Conservation (phyloP, 345 rosid species). For the Camelina neglecta region DNA sequence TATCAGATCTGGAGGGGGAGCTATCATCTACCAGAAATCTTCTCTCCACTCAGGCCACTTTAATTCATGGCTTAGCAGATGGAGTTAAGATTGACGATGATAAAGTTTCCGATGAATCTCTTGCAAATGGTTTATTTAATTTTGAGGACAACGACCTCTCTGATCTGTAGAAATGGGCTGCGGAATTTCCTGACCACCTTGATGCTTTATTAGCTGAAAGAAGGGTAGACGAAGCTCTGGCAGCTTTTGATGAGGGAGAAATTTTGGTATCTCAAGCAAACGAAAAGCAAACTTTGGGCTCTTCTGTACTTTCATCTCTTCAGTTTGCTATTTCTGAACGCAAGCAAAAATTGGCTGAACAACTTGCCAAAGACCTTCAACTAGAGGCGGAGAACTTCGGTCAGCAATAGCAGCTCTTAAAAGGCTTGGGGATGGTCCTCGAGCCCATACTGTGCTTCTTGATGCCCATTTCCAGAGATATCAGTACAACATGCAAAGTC, state of each 20-base stretch:
- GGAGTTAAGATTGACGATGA: conserved; percentile 75
- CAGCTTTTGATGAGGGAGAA: conserved; percentile 90
- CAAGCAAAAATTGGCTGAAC: conserved; percentile 90
- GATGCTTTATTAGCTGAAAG: conserved; percentile 97
- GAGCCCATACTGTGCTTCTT: conserved; percentile 92
- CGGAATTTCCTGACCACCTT: conserved; percentile 87
- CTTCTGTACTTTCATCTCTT: conserved; percentile 55
- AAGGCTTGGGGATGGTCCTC: conserved; percentile 95
- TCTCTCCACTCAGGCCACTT: conserved; percentile 90
- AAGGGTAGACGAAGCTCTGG: conserved; percentile 92
- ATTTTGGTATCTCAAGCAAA: conserved; percentile 65
- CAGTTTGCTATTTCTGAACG: conserved; percentile 68
- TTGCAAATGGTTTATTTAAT: conserved; percentile 46
- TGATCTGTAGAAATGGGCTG: conserved; percentile 83
- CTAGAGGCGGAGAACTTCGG: conserved; percentile 92
- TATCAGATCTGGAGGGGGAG: conserved; percentile 98
- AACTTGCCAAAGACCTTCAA: conserved; percentile 96
- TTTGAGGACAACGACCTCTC: conserved; percentile 68
- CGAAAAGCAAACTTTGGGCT: conserved; percentile 56
- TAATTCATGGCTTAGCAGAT: conserved; percentile 90
- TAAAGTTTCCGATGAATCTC: conserved; percentile 54
- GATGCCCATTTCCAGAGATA: conserved; percentile 88
- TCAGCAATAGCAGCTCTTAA: conserved; percentile 92
- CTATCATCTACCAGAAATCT: conserved; percentile 87
- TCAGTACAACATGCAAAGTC: conserved; percentile 91